Conservation (phyloP, 2,329 filamentous ascomycete genomes). For the Colletotrichum kahawae region DNA sequence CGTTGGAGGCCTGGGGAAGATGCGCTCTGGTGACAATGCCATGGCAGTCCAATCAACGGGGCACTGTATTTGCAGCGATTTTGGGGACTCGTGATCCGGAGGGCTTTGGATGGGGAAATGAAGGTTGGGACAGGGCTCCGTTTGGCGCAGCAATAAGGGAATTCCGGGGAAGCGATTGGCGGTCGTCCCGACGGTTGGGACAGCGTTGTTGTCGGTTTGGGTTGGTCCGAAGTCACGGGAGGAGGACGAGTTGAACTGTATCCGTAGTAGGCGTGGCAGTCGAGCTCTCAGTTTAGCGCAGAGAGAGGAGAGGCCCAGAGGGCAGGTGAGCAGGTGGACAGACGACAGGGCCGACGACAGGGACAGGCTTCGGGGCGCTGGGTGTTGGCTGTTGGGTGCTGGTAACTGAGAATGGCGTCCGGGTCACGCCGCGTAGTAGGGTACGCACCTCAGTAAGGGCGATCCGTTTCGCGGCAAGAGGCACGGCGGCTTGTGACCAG, state of each 20-base stretch:
- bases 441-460: neutral
- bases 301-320: neutral
- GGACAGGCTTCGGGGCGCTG: neutral
- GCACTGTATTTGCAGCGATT: constrained; percentile 13
- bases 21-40: neutral
- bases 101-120: neutral
- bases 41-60: constrained; percentile 5
- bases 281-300: neutral
- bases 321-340: constrained; percentile 14
- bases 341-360: neutral
- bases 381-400: neutral
- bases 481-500: constrained; percentile 14
- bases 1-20: neutral
- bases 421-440: neutral
- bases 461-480: constrained; percentile 20
- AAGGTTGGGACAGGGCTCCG: constrained; percentile 5
- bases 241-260: neutral
- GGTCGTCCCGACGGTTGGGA: constrained; percentile 16
- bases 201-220: neutral
- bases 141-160: neutral
- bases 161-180: constrained; percentile 15
- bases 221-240: constrained; percentile 12
- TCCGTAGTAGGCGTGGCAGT: neutral
- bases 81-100: constrained; percentile 12
- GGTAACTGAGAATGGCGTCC: neutral